Evolutionary conservation across 768 basidiomycete species (phyloP).

Genomic region (Suillus cothurnatus): DNA sequence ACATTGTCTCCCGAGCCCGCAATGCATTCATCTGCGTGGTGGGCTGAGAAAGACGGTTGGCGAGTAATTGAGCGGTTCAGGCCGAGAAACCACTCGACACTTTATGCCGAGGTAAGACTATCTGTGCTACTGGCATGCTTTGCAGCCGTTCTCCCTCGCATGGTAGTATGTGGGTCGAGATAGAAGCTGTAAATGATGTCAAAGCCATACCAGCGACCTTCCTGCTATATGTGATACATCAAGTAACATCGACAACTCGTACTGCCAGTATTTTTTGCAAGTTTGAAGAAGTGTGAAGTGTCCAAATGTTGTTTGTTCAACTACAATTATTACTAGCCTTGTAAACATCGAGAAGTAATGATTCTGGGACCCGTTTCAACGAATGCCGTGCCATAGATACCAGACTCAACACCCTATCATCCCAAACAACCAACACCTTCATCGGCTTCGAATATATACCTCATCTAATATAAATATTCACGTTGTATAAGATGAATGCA

Average conservation of each 20-base stretch:
- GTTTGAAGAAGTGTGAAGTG: not conserved
- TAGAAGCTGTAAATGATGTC: conserved; percentile 31
- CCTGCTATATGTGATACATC: not conserved
- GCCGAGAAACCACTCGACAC: conserved; percentile 29
- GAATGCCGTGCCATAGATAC: not conserved
- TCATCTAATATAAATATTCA: not conserved
- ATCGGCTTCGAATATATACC: not conserved
- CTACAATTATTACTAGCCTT: not conserved
- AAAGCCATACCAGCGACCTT: conserved; percentile 16
- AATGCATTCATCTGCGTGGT: conserved; percentile 25
- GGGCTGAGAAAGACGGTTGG: conserved; percentile 28
- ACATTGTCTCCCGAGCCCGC: conserved; percentile 25
- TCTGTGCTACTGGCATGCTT: not conserved
- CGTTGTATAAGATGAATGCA: not conserved
- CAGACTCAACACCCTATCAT: too few relatives aligned
- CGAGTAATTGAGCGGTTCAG: conserved; percentile 26
- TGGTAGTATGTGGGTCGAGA: conserved; percentile 50
- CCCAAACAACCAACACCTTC: not conserved
- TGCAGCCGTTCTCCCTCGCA: conserved; percentile 14
- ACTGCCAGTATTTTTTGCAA: not conserved
- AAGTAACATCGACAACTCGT: not conserved
- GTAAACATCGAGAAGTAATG: not conserved
- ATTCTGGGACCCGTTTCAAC: not conserved
- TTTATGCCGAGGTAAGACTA: conserved; percentile 40
- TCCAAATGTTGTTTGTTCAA: not conserved